Percentiles rank a stretch among this genome's conserved stretches.
These are phyloP conservation scores for Aspergillus hortae DNA, from an alignment of 2,329 filamentous ascomycete genomes.

Conservation along the genomic window DNA sequence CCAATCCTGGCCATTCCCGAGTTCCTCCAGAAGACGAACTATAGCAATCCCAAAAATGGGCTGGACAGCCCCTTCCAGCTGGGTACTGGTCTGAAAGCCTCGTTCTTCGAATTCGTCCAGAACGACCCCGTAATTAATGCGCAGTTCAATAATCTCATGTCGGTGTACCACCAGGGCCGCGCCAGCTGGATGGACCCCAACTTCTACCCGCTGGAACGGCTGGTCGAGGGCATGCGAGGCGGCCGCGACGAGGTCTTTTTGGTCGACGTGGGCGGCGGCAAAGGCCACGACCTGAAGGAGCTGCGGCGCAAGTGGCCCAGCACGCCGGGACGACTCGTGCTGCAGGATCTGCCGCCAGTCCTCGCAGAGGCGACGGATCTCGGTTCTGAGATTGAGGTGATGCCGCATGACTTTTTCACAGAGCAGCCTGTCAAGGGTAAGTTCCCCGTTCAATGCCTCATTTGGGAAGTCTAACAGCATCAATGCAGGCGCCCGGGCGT, in stretches of 20 bases:
- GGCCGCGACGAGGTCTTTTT: constrained; percentile 22
- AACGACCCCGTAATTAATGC: constrained; percentile 15
- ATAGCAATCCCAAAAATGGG: constrained; percentile 24
- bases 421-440: constrained; percentile 46
- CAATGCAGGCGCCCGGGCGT: constrained; percentile 29
- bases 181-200: constrained; percentile 29
- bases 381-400: constrained; percentile 21
- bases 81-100: constrained; percentile 22
- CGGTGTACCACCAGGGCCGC: constrained; percentile 24
- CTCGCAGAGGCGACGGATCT: constrained; percentile 16
- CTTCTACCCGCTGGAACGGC: constrained; percentile 26
- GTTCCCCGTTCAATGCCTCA: too few species aligned
- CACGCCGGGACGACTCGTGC: constrained; percentile 41
- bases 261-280: constrained; percentile 44
- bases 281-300: constrained; percentile 40
- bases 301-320: constrained; percentile 37
- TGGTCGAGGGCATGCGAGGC: constrained; percentile 12
- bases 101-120: constrained; percentile 27
- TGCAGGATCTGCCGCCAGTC: constrained; percentile 49
- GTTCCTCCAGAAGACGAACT: constrained; percentile 23
- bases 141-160: constrained; percentile 28
- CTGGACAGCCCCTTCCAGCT: constrained; percentile 23
- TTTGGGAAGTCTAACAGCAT: neutral
- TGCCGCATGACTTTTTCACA: constrained; percentile 47
- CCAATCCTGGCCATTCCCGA: constrained; percentile 21